Percentiles rank a stretch among this genome's conserved stretches.
These are phyloP conservation scores for Phialemonium atrogriseum DNA, from an alignment of 2,329 filamentous ascomycete genomes.

Conservation along the genomic window DNA sequence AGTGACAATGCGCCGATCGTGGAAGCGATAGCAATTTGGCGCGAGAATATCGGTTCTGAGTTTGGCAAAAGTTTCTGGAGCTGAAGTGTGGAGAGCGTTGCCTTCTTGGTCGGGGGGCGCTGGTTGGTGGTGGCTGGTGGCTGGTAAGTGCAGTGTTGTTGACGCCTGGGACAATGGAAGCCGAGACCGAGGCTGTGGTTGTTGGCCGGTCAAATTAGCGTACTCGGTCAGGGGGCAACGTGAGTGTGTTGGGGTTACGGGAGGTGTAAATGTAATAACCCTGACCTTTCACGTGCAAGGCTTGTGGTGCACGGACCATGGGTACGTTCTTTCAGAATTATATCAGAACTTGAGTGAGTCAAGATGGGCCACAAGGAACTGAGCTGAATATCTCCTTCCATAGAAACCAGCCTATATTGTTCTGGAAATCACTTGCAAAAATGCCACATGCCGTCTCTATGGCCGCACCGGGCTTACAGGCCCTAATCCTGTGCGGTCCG, in stretches of 20 bases:
- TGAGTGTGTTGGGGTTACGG: not conserved
- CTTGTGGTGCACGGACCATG: not conserved
- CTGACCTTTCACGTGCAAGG: not conserved
- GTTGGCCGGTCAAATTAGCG: constrained; percentile 10
- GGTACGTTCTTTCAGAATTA: constrained; percentile 1
- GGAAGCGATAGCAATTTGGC: not conserved
- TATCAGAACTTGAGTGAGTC: constrained; percentile 4
- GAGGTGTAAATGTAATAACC: not conserved
- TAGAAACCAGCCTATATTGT: constrained; percentile 1
- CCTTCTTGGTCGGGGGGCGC: too few relatives aligned
- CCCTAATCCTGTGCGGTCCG: constrained; percentile 74
- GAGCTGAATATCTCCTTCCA: not conserved
- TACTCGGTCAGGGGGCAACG: too few relatives aligned
- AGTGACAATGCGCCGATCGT: not conserved
- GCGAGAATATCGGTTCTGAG: too few relatives aligned
- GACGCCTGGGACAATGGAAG: too few relatives aligned
- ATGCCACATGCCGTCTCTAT: constrained; percentile 73
- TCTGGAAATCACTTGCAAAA: constrained; percentile 9
- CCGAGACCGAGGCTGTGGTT: constrained; percentile 6
- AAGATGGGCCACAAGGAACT: not conserved
- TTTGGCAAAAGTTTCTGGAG: too few relatives aligned
- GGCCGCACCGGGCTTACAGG: constrained; percentile 71
- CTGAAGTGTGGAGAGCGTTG: too few relatives aligned
- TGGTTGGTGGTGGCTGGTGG: not conserved
- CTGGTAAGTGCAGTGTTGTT: constrained; percentile 3